Base-by-base conservation (phyloP, 495 filamentous ascomycete species). In the Collariella sp. region DNA sequence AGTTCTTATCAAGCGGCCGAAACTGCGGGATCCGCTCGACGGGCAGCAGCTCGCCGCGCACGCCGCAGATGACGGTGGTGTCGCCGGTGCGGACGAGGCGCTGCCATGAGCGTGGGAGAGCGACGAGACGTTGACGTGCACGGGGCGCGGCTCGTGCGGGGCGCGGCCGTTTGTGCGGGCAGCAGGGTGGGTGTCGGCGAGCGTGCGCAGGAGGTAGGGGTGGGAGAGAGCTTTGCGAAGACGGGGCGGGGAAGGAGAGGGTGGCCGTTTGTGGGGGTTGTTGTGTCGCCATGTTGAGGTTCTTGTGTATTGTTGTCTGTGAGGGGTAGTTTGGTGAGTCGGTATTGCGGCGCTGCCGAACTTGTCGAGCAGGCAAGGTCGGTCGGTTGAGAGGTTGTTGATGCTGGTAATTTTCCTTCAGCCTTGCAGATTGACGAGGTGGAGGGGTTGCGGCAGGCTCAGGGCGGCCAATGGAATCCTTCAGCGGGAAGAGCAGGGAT, bases 151-250 rank as follows among this genome's bases (percentile, higher is more conserved):
- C 63, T 87, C 76, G 7, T 77, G 67, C 13, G 89, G 80, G 3
- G 72, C 63, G 55, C 93, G 89, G 50, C 85, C 86, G 68, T 90
- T 93, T 59, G 89, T 84, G 58, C 91, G 86, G 33, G 77, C 69
- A 77, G 61, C 31, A 73, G 59, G 23, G 79, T 63, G n/a, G 22
- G 24, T 7, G 82, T 9, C 77, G 35, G 83, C 75, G 55, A 98
- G 86, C 63, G 90, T 89, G 26, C 88, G 86, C 65, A 90, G 85
- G 46, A 97, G 89, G 76, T 86, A 97, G 31, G 88, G 83, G 57
- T 84, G 81, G 93, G 93, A 53, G 89, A 84, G 67, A 98, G 83
- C 55, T 90, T 89, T 54, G 90, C 89, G 68, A 95, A 95, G 62
- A 87, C 86, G 29, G 81, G 79, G 42, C 85, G 84, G 0, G 83